These are phyloP conservation scores for Fonticula alba DNA, from an alignment of 78 protist genomes.

Conservation along the genomic window DNA sequence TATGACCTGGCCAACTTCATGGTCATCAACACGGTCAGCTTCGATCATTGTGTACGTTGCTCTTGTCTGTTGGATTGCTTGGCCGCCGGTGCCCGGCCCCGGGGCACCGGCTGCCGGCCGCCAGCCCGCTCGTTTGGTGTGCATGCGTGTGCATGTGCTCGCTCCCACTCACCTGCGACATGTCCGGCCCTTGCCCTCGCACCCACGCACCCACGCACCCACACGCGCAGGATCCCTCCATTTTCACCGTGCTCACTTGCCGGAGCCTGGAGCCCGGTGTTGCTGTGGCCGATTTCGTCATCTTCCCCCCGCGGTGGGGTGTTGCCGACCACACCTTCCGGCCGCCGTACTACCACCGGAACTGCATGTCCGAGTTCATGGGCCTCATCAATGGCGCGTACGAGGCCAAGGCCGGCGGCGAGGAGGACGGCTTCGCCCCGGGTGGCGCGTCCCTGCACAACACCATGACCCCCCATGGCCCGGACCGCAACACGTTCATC, in stretches of 20 bases:
- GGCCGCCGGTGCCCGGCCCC: too few relatives aligned
- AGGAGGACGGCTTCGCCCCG: constrained; percentile 26
- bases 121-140: too few relatives aligned
- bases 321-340: constrained; percentile 79
- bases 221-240: constrained; percentile 81
- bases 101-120: too few relatives aligned
- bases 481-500: constrained; percentile 47
- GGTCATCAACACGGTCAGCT: constrained; percentile 66
- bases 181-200: not conserved
- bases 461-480: constrained; percentile 83
- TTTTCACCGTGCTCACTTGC: constrained; percentile 82
- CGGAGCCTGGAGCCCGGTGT: constrained; percentile 65
- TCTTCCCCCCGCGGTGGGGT: constrained; percentile 80
- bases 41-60: constrained; percentile 64
- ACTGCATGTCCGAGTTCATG: constrained; percentile 84
- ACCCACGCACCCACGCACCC: too few relatives aligned
- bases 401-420: constrained; percentile 70
- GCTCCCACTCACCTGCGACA: not conserved
- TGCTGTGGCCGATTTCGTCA: constrained; percentile 78
- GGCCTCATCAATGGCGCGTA: constrained; percentile 73
- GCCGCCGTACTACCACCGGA: constrained; percentile 85
- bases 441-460: constrained; percentile 53
- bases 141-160: not conserved
- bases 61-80: too few relatives aligned
- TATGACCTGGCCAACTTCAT: constrained; percentile 60